Base-by-base conservation (phyloP, 768 basidiomycete species). In the Amylocystis lapponica region DNA sequence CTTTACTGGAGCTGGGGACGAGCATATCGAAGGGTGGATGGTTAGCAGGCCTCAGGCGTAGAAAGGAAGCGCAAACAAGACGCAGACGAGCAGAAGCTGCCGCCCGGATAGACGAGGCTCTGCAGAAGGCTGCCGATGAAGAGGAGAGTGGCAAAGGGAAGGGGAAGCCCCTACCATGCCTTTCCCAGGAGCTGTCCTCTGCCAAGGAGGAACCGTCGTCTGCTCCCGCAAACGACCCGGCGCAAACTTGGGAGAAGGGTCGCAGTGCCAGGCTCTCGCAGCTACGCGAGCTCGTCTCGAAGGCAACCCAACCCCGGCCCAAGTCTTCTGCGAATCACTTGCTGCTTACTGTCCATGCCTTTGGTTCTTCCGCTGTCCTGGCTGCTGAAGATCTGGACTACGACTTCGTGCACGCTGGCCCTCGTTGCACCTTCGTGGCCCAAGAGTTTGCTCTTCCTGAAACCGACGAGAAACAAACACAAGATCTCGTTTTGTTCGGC, bases 281-380 rank as follows among this genome's bases (percentile, higher is more conserved):
- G 33, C 49, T 50, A 36, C 61, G 49, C 44, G 63, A 27, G 16
- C 57, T 41, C 46, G 32, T 34, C 30, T 58, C 45, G 39, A 64
- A 51, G 12, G 56, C 64, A 11, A 41, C 49, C 5, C 45, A 47
- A 7, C 64, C 61, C 6, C 59, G 59, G 0, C 45, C 53, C 10
- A 59, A 57, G 4, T 60, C 69, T 14, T 51, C 57, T 11, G 48
- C 64, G 19, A 70, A 66, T 26, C 78, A 79, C 52, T 56, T 83
- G 1, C 55, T 83, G 5, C 60, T 84, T 3, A 79, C 75, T 38
- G 64, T 77, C 2, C 61, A 70, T 3, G 69, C 75, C 0, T 58
- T 46, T 55, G 52, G 33, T 27, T 53, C 35, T 39, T 4, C 62
- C 16, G 7, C 25, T 36, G 10, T 13, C 43, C 13, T 21, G 63